Evolutionary conservation across 371 early-diverging fungal genomes (phyloP).

Genomic region (Haplosporangium sp.): DNA sequence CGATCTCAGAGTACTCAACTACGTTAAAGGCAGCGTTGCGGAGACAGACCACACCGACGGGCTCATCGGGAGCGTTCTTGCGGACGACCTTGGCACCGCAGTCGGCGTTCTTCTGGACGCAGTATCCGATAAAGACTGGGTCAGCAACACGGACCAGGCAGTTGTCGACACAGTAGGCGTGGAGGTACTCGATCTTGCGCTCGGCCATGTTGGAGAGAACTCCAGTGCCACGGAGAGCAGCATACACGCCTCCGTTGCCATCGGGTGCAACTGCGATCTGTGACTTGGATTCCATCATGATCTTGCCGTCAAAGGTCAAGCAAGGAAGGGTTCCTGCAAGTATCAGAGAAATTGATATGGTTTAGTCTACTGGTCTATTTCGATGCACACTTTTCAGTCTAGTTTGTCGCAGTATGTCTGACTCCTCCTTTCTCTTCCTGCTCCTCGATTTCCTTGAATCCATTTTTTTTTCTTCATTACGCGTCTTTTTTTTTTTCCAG

Average conservation of each 20-base stretch:
- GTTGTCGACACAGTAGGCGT: conserved; percentile 97
- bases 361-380: conserved; percentile 38
- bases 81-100: conserved; percentile 95
- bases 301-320: conserved; percentile 64
- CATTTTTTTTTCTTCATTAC: neutral
- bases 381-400: neutral
- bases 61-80: conserved; percentile 86
- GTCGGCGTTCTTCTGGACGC: conserved; percentile 84
- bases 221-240: conserved; percentile 82
- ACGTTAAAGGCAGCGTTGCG: conserved; percentile 87
- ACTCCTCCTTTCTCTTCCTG: conserved; percentile 57
- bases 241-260: conserved; percentile 93
- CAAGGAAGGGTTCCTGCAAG: conserved; percentile 43
- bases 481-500: neutral
- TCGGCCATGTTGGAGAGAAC: conserved; percentile 79
- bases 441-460: neutral
- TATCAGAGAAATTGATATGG: conserved; percentile 42
- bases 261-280: conserved; percentile 87
- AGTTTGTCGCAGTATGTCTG: neutral
- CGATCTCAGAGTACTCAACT: conserved; percentile 97
- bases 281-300: conserved; percentile 85
- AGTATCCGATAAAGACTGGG: conserved; percentile 92
- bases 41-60: conserved; percentile 94
- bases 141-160: conserved; percentile 94
- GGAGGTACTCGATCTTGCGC: conserved; percentile 86